Evolutionary conservation across 768 basidiomycete species (phyloP), one percentile per base, ranked within the genome.

Genomic region (Tylopilus plumbeoviolaceoides): DNA sequence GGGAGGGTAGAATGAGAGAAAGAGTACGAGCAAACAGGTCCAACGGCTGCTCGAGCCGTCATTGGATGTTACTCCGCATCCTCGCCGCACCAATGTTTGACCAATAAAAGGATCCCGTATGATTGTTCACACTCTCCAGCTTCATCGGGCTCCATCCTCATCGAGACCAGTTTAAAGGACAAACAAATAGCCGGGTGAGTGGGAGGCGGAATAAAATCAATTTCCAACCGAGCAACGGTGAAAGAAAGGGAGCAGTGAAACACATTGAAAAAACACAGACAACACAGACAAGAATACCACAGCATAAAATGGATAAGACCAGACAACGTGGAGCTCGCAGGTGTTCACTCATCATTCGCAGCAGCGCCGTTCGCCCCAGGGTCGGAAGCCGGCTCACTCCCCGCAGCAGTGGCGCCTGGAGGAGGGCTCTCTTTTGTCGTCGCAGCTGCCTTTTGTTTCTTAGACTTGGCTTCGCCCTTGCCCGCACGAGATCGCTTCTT

Each of bases 381-480:
- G 0, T 70, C 63, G 11, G 68, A 63, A 3, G 56, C 44, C n/a
- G 46, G 67, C 39, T 70, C 69, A 44, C 58, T 62, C 46, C 61
- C 65, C 55, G 55, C 63, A 21, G 50, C 54, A n/a, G 67, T 54
- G 30, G 58, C 67, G 40, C 63, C 63, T 30, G 65, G 54, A 10
- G 56, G 51, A 23, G 63, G 51, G n/a, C 55, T 60, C 31, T 59
- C 63, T 52, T 56, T 51, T 5, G 23, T 20, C 20, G 27, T 50
- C 30, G 43, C 25, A 7, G 10, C 15, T 1, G 48, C 51, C 60
- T 73, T 74, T 10, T 50, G 46, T 57, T 73, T 75, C 63, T 71
- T 73, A 27, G 55, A 20, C 48, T 68, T 72, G 7, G 64, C 43
- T 14, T 62, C 61, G 38, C 68, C 64, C 48, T 70, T 74, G 39